Percentiles rank a stretch among this genome's conserved stretches.
Conservation (phyloP, 2,329 filamentous ascomycete species). For the Juglanconis sp. region DNA sequence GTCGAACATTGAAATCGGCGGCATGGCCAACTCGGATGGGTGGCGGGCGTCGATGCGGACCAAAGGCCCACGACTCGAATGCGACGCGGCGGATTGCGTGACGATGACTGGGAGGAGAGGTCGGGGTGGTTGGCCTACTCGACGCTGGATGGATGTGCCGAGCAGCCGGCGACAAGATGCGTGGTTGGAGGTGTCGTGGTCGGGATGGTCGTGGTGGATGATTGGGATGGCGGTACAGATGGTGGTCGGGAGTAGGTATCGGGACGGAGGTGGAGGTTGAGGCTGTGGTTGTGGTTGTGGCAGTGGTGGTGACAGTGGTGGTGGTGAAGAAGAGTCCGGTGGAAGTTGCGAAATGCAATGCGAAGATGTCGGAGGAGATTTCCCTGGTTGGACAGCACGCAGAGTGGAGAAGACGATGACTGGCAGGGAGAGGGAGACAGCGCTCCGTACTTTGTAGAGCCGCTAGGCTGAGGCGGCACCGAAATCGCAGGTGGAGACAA, state of each 20-base stretch:
- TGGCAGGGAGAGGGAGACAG: not conserved
- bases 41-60: constrained; percentile 6
- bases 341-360: constrained; percentile 11
- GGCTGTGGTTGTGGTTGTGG: not conserved
- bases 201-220: not conserved
- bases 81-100: constrained; percentile 10
- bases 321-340: constrained; percentile 4
- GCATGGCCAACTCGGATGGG: constrained; percentile 8
- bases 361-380: constrained; percentile 16
- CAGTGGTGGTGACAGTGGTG: not conserved
- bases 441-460: not conserved
- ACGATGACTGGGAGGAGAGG: not conserved
- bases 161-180: not conserved
- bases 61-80: constrained; percentile 6
- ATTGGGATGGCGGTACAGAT: not conserved
- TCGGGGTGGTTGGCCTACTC: too few species aligned
- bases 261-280: not conserved
- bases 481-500: too few species aligned
- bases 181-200: not conserved
- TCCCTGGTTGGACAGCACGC: constrained; percentile 13
- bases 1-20: constrained; percentile 16
- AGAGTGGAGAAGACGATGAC: not conserved
- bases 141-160: not conserved
- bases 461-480: too few species aligned
- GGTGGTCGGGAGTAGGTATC: constrained; percentile 1